phyloP scores from a whole-genome alignment of 495 filamentous ascomycete genomes.

The Parmelia sp. region DNA sequence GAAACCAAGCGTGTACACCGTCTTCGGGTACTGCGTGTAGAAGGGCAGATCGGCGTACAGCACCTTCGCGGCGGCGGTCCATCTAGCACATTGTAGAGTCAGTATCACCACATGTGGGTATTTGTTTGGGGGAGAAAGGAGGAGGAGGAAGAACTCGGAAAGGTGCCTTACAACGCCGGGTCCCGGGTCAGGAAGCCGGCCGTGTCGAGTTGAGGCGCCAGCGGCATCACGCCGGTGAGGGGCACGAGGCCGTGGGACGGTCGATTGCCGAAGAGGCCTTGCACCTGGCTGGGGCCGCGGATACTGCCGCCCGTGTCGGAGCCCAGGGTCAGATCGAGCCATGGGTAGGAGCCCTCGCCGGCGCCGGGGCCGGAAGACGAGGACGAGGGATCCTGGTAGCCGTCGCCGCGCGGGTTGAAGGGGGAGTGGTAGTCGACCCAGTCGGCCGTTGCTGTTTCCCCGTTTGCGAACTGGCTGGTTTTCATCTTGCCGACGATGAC shows the following conservation, averaged over 20 bases:
- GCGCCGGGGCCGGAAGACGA: conserved; percentile 45
- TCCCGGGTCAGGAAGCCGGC: conserved; percentile 34
- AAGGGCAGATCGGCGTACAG: conserved; percentile 42
- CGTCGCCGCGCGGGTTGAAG: conserved; percentile 54
- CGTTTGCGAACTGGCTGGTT: conserved; percentile 53
- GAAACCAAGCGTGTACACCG: conserved; percentile 37
- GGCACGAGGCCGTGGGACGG: conserved; percentile 43
- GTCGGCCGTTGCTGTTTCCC: conserved; percentile 46
- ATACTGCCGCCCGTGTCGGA: conserved; percentile 46
- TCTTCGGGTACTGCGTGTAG: conserved; percentile 41
- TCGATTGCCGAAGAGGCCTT: conserved; percentile 46
- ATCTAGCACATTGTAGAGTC: too few species aligned
- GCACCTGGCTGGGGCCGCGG: conserved; percentile 40
- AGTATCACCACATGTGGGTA: too few species aligned
- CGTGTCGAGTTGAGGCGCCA: conserved; percentile 44
- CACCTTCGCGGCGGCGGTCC: conserved; percentile 40
- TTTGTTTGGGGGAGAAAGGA: too few species aligned
- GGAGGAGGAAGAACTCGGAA: too few species aligned
- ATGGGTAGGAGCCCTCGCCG: conserved; percentile 46
- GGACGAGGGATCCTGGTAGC: conserved; percentile 45
- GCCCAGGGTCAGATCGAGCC: conserved; percentile 50
- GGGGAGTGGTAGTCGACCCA: conserved; percentile 50
- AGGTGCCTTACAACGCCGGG: conserved; percentile 35
- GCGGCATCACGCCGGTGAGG: conserved; percentile 40
- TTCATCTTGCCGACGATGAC: conserved; percentile 55